These are phyloP conservation scores for Parascedosporium putredinis DNA, from an alignment of 2,329 filamentous ascomycete genomes.

Conservation along the genomic window DNA sequence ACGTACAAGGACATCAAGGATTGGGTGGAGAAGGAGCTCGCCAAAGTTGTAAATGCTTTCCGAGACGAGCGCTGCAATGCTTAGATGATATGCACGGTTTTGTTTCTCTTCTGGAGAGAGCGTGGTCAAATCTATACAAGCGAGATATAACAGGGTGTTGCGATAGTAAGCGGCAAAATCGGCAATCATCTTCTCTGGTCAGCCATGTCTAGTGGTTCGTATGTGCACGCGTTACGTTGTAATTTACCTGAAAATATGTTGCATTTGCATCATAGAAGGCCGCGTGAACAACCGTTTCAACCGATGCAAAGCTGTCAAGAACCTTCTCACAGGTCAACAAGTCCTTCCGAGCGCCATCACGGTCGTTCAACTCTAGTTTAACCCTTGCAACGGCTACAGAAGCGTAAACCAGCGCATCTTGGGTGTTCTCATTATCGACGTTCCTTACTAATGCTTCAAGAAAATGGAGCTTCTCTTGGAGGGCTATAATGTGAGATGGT, in stretches of 20 bases:
- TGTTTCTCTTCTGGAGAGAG: slow-evolving; percentile 67
- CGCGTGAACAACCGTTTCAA: slow-evolving; percentile 91
- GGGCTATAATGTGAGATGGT: not conserved
- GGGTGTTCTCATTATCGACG: slow-evolving; percentile 83
- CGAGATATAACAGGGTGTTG: slow-evolving; percentile 93
- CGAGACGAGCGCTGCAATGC: slow-evolving; percentile 83
- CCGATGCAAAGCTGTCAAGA: slow-evolving; percentile 83
- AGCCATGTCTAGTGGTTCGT: slow-evolving; percentile 70
- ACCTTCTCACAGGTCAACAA: slow-evolving; percentile 80
- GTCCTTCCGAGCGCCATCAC: slow-evolving; percentile 75
- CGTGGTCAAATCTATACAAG: slow-evolving; percentile 77
- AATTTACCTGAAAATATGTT: slow-evolving; percentile 70
- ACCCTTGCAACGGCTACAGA: slow-evolving; percentile 81
- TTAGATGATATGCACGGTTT: slow-evolving; percentile 81
- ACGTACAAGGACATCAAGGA: slow-evolving; percentile 68
- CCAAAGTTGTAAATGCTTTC: slow-evolving; percentile 99
- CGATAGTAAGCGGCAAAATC: slow-evolving; percentile 97
- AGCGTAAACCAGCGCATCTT: slow-evolving; percentile 93
- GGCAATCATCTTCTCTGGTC: slow-evolving; percentile 47
- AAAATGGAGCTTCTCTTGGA: slow-evolving; percentile 71
- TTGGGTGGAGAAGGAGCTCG: slow-evolving; percentile 94
- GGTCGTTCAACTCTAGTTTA: slow-evolving; percentile 68
- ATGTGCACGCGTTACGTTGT: too few species aligned
- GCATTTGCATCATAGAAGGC: slow-evolving; percentile 94
- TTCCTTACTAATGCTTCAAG: slow-evolving; percentile 73